phyloP scores from a whole-genome alignment of 768 basidiomycete genomes.

The Lentinula edodes region DNA sequence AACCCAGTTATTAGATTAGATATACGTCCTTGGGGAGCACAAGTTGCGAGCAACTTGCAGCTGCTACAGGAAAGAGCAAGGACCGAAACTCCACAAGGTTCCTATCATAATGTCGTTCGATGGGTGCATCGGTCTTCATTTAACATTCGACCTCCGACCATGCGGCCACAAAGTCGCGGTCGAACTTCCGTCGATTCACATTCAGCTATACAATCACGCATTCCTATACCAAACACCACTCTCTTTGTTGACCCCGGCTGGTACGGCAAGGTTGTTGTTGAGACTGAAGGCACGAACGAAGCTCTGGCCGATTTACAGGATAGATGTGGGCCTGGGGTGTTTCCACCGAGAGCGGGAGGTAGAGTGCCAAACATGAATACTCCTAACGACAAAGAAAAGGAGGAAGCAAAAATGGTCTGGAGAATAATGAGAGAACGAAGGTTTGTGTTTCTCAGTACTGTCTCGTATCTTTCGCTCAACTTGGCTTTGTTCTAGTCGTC shows the following conservation, averaged over 20 bases:
- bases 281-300: constrained; percentile 86
- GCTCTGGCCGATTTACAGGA: constrained; percentile 72
- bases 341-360: constrained; percentile 50
- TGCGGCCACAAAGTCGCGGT: constrained; percentile 4
- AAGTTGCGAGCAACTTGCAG: constrained; percentile 69
- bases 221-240: constrained; percentile 51
- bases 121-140: constrained; percentile 85
- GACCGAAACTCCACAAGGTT: constrained; percentile 81
- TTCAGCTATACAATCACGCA: constrained; percentile 24
- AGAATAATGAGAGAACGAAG: constrained; percentile 75
- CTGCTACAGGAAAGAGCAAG: constrained; percentile 71
- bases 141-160: constrained; percentile 44
- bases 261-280: constrained; percentile 79
- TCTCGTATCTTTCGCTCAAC: constrained; percentile 20
- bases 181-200: constrained; percentile 12
- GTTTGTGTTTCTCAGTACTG: constrained; percentile 29
- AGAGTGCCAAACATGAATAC: constrained; percentile 13
- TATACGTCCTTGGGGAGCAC: constrained; percentile 71
- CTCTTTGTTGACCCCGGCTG: constrained; percentile 71
- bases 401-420: constrained; percentile 53
- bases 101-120: constrained; percentile 73
- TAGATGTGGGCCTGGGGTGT: constrained; percentile 63
- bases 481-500: constrained; percentile 43
- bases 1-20: constrained; percentile 72
- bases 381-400: constrained; percentile 17